Evolutionary conservation across 331 rosid species (phyloP).

Genomic region (Malus hybrid): DNA sequence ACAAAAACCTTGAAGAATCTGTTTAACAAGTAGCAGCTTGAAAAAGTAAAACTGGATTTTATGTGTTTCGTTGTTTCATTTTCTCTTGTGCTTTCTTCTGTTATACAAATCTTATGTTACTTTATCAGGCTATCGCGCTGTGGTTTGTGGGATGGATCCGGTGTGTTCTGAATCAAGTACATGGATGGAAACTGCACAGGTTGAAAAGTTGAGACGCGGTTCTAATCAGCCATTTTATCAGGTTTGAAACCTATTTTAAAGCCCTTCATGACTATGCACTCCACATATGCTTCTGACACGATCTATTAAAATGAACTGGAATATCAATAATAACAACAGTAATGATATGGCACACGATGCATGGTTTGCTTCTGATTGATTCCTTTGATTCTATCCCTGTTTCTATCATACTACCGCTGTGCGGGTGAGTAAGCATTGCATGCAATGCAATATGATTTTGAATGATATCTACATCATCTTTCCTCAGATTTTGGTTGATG

Average conservation of each 20-base stretch:
- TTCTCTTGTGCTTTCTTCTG: conserved; percentile 7
- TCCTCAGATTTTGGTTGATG: conserved; percentile 76
- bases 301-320: not conserved
- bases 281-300: not conserved
- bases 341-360: not conserved
- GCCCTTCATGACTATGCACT: not conserved
- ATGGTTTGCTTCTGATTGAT: not conserved
- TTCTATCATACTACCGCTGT: not conserved
- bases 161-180: conserved; percentile 82
- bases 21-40: not conserved
- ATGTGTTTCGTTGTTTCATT: not conserved
- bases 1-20: not conserved
- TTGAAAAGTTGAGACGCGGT: conserved; percentile 65
- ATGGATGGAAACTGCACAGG: conserved; percentile 90
- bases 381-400: not conserved
- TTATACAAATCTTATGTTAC: not conserved
- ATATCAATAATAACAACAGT: not conserved
- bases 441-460: not conserved
- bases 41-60: conserved; percentile 6
- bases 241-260: conserved; percentile 28
- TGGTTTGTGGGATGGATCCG: conserved; percentile 96
- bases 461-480: conserved; percentile 3
- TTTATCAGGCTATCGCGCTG: conserved; percentile 65
- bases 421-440: not conserved
- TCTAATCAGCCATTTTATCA: conserved; percentile 83